Evolutionary conservation across 345 rosid species (phyloP).

Genomic region (Fremontodendron californicum): DNA sequence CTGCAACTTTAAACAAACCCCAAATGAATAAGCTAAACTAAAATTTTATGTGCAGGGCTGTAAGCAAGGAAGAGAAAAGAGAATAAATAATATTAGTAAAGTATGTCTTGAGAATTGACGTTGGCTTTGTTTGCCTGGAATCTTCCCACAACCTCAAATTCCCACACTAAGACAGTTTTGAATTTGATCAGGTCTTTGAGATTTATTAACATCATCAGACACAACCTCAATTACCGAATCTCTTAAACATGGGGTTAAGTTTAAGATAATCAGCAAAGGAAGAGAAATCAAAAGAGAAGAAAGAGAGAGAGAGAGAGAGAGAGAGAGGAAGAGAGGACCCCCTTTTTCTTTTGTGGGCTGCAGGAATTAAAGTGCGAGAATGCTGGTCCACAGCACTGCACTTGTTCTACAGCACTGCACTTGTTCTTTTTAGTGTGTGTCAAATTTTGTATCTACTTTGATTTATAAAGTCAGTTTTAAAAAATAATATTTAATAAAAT

Average conservation of each 20-base stretch:
- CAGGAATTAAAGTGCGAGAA: slow-evolving; percentile 23
- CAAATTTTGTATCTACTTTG: slow-evolving; percentile 26
- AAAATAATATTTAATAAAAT: too few species aligned
- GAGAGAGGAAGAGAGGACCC: background rate
- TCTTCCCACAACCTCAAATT: slow-evolving; percentile 24
- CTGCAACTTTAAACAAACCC: background rate
- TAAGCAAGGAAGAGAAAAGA: background rate
- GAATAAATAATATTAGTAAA: background rate
- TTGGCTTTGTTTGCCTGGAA: slow-evolving; percentile 19
- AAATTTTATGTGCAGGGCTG: background rate
- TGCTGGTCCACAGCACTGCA: slow-evolving; percentile 33
- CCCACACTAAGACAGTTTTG: background rate
- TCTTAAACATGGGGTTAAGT: slow-evolving; percentile 8
- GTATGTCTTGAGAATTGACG: background rate
- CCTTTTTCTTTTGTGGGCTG: slow-evolving; percentile 14
- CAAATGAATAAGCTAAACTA: background rate
- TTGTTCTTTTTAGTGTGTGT: slow-evolving; percentile 11
- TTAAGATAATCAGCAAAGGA: slow-evolving; percentile 1
- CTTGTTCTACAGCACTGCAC: slow-evolving; percentile 13
- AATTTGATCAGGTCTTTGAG: background rate
- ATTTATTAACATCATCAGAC: background rate
- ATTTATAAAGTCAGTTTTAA: too few species aligned
- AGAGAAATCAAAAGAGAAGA: background rate
- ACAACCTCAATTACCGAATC: background rate
- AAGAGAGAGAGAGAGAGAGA: slow-evolving; percentile 6